Base-by-base conservation (phyloP, 345 rosid genomes). In the Schrenkiella parvula region DNA sequence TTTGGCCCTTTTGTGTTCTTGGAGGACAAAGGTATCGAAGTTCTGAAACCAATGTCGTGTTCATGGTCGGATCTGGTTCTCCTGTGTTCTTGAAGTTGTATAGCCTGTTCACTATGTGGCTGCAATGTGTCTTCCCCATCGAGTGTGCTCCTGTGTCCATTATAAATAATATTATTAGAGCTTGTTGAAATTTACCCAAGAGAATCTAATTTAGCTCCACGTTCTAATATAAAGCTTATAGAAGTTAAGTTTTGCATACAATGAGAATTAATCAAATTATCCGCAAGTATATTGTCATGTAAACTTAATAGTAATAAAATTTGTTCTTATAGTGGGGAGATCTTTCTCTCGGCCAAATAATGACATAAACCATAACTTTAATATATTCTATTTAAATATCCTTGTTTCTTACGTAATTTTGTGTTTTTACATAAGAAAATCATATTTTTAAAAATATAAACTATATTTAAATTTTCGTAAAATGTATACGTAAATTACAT, bases 101-200 rank as follows among this genome's bases (percentile, higher is more conserved):
- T 57, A 88, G 86, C 69, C 90, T 77, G 43, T 83, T 81, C 8
- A 68, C 79, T 42, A 87, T 62, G 65, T 80, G 70, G 64, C 81
- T 74, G 57, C 92, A 89, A 13, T 68, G 82, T 28, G 88, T 75
- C 38, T 71, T 81, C 4, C 95, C 96, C 78, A 83, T 70, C 7
- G 96, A 78, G 63, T 89, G 93, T 64, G 84, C 86, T 64, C 91
- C 96, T 84, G 82, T 73, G 32, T 22, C 4, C 46, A 62, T 68
- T 9, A 69, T 32, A 17, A 1, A n/a, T 29, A 0, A 54, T 12
- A 17, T 0, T 15, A 32, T 42, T 6, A 71, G 23, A 38, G 8
- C 3, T n/a, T 23, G 32, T 42, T 41, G 21, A 13, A 37, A 14
- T 21, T 43, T 3, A 54, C 9, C 8, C 18, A 50, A 37, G 11